Percentiles rank a stretch among this genome's conserved stretches.
phyloP scores from a whole-genome alignment of 192 early-diverging fungal genomes.

The Rhizophagus prolifer region DNA sequence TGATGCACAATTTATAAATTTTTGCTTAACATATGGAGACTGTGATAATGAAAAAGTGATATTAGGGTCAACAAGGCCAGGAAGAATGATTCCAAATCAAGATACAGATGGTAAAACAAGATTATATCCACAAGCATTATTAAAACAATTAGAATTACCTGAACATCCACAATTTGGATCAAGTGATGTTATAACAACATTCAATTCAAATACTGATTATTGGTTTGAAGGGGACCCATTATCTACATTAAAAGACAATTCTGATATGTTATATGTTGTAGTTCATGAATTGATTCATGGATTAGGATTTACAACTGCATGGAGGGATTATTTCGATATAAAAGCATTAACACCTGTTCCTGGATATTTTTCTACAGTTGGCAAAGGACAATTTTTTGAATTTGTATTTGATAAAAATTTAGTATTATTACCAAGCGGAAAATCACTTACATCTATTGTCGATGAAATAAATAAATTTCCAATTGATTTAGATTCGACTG shows the following conservation, averaged over 20 bases:
- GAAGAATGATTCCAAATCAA: slow-evolving; percentile 35
- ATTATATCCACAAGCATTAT: slow-evolving; percentile 44
- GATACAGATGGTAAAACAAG: slow-evolving; percentile 36
- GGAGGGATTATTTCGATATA: background rate
- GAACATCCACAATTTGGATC: slow-evolving; percentile 33
- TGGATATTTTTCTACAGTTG: too few relatives aligned
- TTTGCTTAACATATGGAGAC: slow-evolving; percentile 27
- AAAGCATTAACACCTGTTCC: background rate
- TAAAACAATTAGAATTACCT: slow-evolving; percentile 38
- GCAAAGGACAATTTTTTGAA: background rate
- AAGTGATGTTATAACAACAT: slow-evolving; percentile 31
- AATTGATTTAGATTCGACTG: too few relatives aligned
- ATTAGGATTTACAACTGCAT: background rate
- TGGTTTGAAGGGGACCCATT: slow-evolving; percentile 8
- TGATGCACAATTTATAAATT: slow-evolving; percentile 40
- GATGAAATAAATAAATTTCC: background rate
- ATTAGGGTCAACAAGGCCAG: slow-evolving; percentile 35
- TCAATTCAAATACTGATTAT: slow-evolving; percentile 37
- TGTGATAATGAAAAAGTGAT: background rate
- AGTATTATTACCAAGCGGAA: background rate
- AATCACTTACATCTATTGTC: background rate
- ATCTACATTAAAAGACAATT: background rate
- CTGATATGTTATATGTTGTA: background rate
- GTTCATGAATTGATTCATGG: background rate
- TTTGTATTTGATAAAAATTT: background rate